Evolutionary conservation across 2,329 filamentous ascomycete species (phyloP).

Genomic region (Aspergillus aculeatinus): DNA sequence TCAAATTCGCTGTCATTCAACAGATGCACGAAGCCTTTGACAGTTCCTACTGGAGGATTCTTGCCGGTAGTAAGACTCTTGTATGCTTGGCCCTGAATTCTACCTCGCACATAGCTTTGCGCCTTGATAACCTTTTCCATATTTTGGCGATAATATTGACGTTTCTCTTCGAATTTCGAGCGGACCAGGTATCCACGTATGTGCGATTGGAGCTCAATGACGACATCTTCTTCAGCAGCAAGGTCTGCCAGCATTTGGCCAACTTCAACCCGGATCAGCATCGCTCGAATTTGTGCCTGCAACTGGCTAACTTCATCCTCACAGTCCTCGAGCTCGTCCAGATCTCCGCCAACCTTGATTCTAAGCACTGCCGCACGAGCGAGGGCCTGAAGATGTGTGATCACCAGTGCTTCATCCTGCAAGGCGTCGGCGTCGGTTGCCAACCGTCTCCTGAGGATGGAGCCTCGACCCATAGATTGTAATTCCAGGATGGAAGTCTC

Average conservation of each 20-base stretch:
- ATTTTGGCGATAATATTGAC: slow-evolving; percentile 86
- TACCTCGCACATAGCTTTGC: slow-evolving; percentile 91
- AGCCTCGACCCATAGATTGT: slow-evolving; percentile 53
- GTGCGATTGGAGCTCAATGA: slow-evolving; percentile 72
- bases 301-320: slow-evolving; percentile 66
- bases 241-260: slow-evolving; percentile 73
- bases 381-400: slow-evolving; percentile 42
- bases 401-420: slow-evolving; percentile 28
- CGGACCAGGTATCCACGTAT: slow-evolving; percentile 74
- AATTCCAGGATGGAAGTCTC: slow-evolving; percentile 47
- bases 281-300: slow-evolving; percentile 74
- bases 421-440: slow-evolving; percentile 32
- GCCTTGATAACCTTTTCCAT: slow-evolving; percentile 99
- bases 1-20: slow-evolving; percentile 98
- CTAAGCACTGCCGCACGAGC: slow-evolving; percentile 42
- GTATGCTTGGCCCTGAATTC: slow-evolving; percentile 96
- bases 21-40: slow-evolving; percentile 97
- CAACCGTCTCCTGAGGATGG: slow-evolving; percentile 35
- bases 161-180: slow-evolving; percentile 76
- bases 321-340: slow-evolving; percentile 69
- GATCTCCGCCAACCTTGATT: slow-evolving; percentile 49
- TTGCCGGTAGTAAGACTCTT: slow-evolving; percentile 95
- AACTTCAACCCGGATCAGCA: slow-evolving; percentile 72
- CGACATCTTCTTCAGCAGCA: slow-evolving; percentile 76
- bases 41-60: slow-evolving; percentile 92